Base-by-base conservation (phyloP, 257 asterid species). In the Nicotiana noctiflora region DNA sequence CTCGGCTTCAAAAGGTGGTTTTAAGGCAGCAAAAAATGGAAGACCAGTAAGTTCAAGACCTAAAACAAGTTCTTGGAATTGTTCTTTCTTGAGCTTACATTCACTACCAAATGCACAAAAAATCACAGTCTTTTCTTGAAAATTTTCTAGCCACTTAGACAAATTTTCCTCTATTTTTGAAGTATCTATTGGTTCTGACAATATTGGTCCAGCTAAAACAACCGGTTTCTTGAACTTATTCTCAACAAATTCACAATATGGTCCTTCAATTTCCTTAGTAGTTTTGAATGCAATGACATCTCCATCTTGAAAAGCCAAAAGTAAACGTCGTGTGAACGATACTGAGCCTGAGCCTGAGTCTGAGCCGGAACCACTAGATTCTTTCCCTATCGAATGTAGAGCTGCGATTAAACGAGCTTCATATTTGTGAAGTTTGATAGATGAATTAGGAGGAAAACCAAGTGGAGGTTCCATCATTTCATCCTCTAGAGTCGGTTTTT, bases 21-120 rank as follows among this genome's bases (percentile, higher is more conserved):
- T 87, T 34, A 87, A 79, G 12, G 85, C 88, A 5, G 74, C 86
- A 0, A 84, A 80, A 55, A 82, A 87, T 1, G 88, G 88, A 32
- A 80, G 72, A 6, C 84, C 90, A 0, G 88, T 81, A 13, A 82
- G 79, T 75, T 87, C 90, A 0, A 87, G 25, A 6, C 88, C 90
- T 25, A 80, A 62, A 19, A 87, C 44, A 0, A 85, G 79, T 70
- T 85, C 87, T 51, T 85, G 84, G 57, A 85, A 85, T 27, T 85
- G 84, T 13, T 85, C 82, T 23, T 11, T 83, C 56, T 79, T 37
- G 27, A 89, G 82, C 13, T 84, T 76, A 57, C 89, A 88, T 83
- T 90, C 86, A 10, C 91, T 89, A 6, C 92, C 92, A 9, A 89
- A 86, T 19, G 90, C 89, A 25, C 92, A 89, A 57, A 18, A 89